A percentile compares a stretch with the other conserved stretches of the same genome.
Conservation (phyloP, 179 eudicot species). For the Patellifolia procumbens region DNA sequence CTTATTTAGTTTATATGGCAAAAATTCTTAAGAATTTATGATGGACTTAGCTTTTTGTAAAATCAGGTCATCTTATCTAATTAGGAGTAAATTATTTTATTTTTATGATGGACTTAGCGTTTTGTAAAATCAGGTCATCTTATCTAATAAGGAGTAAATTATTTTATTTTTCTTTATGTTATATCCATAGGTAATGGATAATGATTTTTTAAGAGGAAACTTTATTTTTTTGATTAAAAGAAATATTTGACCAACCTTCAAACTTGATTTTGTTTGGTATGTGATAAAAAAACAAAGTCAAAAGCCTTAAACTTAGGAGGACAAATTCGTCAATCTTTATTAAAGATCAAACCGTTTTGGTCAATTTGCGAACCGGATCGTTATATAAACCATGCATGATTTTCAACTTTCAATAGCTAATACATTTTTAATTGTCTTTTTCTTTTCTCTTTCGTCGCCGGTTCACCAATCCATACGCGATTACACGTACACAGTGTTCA, state of each 20-base stretch:
- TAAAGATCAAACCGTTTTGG: neutral
- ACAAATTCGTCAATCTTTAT: neutral
- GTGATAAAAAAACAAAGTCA: neutral
- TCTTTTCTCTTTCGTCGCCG: neutral
- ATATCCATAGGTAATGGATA: neutral
- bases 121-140: too few species aligned
- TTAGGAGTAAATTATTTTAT: too few species aligned
- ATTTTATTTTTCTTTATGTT: too few species aligned
- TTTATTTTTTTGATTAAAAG: too few species aligned
- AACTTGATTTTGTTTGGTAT: neutral
- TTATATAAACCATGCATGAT: neutral
- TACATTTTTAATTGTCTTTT: too few species aligned
- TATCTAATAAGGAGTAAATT: too few species aligned
- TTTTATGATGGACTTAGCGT: too few species aligned
- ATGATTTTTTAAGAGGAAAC: neutral
- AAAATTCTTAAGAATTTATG: too few species aligned
- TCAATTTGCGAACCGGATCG: slow-evolving; percentile 5
- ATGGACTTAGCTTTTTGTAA: too few species aligned
- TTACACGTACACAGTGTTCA: slow-evolving; percentile 10
- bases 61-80: too few species aligned
- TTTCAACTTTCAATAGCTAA: neutral
- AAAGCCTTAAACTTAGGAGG: neutral
- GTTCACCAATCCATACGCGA: slow-evolving; percentile 20
- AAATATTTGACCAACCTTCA: neutral
- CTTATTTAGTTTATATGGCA: too few species aligned